Base-by-base conservation (phyloP, 202 grass and related monocot species). In the Panicum virgatum region DNA sequence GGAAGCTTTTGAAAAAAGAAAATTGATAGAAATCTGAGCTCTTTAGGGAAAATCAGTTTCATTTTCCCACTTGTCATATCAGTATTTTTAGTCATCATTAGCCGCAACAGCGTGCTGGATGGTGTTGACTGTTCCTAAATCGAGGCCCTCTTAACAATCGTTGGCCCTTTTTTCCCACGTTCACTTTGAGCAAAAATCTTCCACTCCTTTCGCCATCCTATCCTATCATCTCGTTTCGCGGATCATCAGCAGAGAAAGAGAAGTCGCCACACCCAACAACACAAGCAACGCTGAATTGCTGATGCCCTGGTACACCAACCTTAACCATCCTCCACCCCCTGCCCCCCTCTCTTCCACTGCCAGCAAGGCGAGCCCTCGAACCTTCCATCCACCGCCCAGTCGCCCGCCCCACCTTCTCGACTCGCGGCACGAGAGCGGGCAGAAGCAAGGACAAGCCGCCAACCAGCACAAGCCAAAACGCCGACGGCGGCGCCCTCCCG, bases 381-480 rank as follows among this genome's bases (percentile, higher is more conserved):
- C 78, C 48, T 82, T 82, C 87, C 46, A 30, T 16, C 69, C 69
- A 62, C 76, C 50, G 70, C 84, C 57, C 60, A 25, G n/a, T n/a
- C 51, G 34, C 18, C 32, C 32, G 4, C 9, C 10, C n/a, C n/a
- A n/a, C n/a, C 39, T n/a, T 23, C 25, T n/a, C 27, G 30, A 7
- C 68, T 62, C 43, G 50, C 32, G 29, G 39, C 52, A 36, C 73
- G 30, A 59, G 68, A 51, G 32, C 69, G 51, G 30, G 23, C 70
- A 61, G 32, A 72, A 13, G 42, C 59, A 46, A 29, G 15, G 16
- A 6, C 47, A 18, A 60, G 67, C 80, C 68, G 69, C 75, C 58
- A 36, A 12, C 69, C 59, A 84, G 68, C 76, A 54, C 50, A 36
- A 70, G 53, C 58, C 80, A 19, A 22, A n/a, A n/a, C n/a, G n/a